A percentile compares a stretch with the other conserved stretches of the same genome.
phyloP scores from a whole-genome alignment of 2,329 filamentous ascomycete species.

The Aureobasidium uvarum region DNA sequence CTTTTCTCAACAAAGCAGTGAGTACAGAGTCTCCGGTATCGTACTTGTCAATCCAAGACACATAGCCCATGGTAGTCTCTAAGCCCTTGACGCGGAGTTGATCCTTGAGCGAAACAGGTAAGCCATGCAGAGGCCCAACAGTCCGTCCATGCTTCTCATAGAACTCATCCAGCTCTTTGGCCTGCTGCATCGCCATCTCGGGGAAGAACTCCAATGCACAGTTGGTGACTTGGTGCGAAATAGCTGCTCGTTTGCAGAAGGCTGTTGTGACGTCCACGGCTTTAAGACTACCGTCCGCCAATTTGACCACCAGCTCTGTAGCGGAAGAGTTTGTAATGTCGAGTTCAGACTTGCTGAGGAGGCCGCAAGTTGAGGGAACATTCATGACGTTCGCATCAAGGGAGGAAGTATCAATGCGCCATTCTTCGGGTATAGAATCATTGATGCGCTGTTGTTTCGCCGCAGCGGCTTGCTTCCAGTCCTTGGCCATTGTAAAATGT shows the following conservation, averaged over 20 bases:
- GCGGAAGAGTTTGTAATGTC: constrained; percentile 25
- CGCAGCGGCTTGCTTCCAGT: constrained; percentile 17
- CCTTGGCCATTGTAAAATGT: constrained; percentile 1
- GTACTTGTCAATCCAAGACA: constrained; percentile 59
- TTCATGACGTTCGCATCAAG: constrained; percentile 27
- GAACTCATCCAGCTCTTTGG: constrained; percentile 52
- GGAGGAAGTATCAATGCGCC: constrained; percentile 52
- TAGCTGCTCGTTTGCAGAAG: constrained; percentile 52
- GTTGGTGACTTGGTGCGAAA: constrained; percentile 51
- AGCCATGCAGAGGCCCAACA: constrained; percentile 37
- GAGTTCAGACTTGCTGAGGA: constrained; percentile 24
- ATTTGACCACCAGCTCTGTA: constrained; percentile 11
- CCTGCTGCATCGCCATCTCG: constrained; percentile 46
- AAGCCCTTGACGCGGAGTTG: constrained; percentile 38
- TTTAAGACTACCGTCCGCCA: constrained; percentile 40
- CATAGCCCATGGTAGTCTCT: constrained; percentile 60
- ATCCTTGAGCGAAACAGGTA: constrained; percentile 32
- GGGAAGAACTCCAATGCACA: constrained; percentile 47
- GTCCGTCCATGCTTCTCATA: constrained; percentile 44
- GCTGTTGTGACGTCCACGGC: constrained; percentile 50
- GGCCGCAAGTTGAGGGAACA: background rate
- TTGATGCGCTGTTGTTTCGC: constrained; percentile 13
- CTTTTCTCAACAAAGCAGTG: constrained; percentile 56
- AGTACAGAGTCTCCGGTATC: constrained; percentile 56
- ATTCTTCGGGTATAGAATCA: constrained; percentile 57